These are phyloP conservation scores for Heliosperma pusillum DNA, from an alignment of 148 eudicot genomes.

Conservation along the genomic window DNA sequence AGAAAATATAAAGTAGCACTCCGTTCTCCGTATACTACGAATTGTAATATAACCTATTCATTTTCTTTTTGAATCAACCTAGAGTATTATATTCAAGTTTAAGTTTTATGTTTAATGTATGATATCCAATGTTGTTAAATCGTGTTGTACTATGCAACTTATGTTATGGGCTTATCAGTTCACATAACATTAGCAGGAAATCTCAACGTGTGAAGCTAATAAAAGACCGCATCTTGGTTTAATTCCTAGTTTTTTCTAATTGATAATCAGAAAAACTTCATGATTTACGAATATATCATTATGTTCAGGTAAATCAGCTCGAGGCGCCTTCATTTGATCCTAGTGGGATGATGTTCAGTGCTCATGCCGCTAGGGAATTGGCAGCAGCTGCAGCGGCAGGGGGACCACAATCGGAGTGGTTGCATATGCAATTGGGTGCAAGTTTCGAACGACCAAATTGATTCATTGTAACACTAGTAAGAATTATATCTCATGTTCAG, in stretches of 20 bases:
- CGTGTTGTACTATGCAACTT: not conserved
- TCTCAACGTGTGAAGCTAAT: not conserved
- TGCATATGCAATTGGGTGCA: conserved; percentile 81
- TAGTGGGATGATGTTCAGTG: conserved; percentile 8
- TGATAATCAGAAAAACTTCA: not conserved
- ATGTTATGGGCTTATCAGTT: not conserved
- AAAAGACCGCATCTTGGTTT: not conserved
- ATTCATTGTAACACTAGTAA: conserved; percentile 20
- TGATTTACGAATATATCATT: not conserved
- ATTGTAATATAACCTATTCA: no score
- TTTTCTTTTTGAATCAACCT: no score
- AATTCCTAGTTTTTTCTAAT: not conserved
- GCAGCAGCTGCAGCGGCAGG: conserved; percentile 42
- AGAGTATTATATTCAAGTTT: no score
- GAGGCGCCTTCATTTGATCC: conserved; percentile 8
- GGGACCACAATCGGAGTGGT: conserved; percentile 73
- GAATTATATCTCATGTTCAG: not conserved
- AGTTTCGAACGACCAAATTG: conserved; percentile 59
- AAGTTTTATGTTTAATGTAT: no score
- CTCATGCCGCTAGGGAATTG: conserved; percentile 39
- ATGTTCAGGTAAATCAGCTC: not conserved
- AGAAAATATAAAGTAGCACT: no score
- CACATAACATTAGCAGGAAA: not conserved
- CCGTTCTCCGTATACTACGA: no score
- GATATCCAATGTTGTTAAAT: not conserved